Evolutionary conservation across 192 early-diverging fungal species (phyloP), one percentile per base, ranked within the genome.

Genomic region (Oehlia diaphana): DNA sequence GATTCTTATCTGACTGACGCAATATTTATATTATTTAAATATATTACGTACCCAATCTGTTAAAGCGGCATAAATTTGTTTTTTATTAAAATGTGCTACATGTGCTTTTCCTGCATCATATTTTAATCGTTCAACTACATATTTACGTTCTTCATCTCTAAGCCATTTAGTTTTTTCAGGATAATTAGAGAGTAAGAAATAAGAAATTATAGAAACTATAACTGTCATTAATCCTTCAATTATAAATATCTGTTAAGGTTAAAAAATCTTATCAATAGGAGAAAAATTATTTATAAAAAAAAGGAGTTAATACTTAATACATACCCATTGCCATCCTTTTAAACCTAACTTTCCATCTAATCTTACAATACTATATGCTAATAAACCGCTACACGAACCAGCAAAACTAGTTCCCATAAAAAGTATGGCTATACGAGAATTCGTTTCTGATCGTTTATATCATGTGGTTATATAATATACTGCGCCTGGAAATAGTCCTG

Each of bases 341-440:
- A 90, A 77, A 2, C 86, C 86, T 5, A 61, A 68, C 37, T 80
- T 66, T 63, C 88, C 88, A 16, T 92, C 82, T 86, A 93, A 89
- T 72, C 85, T 82, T 33, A 84, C 75, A 63, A 92, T 90, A 78
- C 86, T 89, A 83, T 90, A 92, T 63, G 90, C 92, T 62, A 92
- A 79, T 0, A 93, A 84, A 66, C 90, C 92, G 19, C 90, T 90
- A 76, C 92, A 88, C n/a, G 87, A 87, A 58, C 87, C 87, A 33
- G 90, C 88, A 70, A 91, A 82, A 0, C 86, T 87, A 14, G 87
- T 81, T 12, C 83, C 86, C 65, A 83, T 77, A 80, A 88, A 90
- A 78, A 90, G 91, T 2, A 88, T 35, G n/a, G 87, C 88, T 37
- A 89, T 82, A 44, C 91, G 88, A 58, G 85, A 81, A 12, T 87